Evolutionary conservation across 1,139 yeast species (phyloP).

Genomic region (Zygoascus sp.): DNA sequence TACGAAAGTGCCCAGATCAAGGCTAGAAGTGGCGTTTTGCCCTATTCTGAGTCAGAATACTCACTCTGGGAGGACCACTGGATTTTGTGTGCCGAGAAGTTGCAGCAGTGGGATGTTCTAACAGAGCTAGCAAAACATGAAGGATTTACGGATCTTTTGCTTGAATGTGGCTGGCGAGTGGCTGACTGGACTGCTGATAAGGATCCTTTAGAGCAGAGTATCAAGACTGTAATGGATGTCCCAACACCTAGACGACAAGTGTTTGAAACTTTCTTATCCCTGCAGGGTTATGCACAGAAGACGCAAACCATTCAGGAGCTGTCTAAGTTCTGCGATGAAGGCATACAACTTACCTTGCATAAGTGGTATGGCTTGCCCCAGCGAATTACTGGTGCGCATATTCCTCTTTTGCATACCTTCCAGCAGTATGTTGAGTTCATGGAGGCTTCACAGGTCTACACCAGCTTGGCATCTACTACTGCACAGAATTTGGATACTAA

Average conservation of each 20-base stretch:
- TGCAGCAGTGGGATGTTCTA: conserved; percentile 97
- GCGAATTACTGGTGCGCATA: conserved; percentile 77
- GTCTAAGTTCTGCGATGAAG: conserved; percentile 87
- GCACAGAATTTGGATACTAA: conserved; percentile 89
- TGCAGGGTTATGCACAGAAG: conserved; percentile 92
- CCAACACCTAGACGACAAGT: conserved; percentile 97
- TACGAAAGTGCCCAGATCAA: conserved; percentile 98
- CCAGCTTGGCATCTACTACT: conserved; percentile 82
- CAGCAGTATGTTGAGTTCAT: conserved; percentile 97
- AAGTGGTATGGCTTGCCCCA: conserved; percentile 92
- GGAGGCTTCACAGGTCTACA: conserved; percentile 95
- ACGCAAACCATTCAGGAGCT: conserved; percentile 74
- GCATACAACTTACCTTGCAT: conserved; percentile 84
- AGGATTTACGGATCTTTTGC: conserved; percentile 86
- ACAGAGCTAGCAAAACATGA: conserved; percentile 97
- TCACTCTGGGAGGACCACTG: conserved; percentile 98
- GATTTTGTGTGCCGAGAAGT: conserved; percentile 93
- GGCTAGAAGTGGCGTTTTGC: conserved; percentile 92
- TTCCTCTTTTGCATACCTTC: conserved; percentile 86
- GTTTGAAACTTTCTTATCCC: conserved; percentile 86
- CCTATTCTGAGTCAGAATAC: conserved; percentile 93
- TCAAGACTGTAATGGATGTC: conserved; percentile 94
- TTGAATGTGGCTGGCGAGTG: conserved; percentile 99
- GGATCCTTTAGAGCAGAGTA: conserved; percentile 91
- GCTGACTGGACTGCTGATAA: conserved; percentile 98